Evolutionary conservation across 1,284 basidiomycete genomes (phyloP).

Genomic region (Moesziomyces globuligerus): DNA sequence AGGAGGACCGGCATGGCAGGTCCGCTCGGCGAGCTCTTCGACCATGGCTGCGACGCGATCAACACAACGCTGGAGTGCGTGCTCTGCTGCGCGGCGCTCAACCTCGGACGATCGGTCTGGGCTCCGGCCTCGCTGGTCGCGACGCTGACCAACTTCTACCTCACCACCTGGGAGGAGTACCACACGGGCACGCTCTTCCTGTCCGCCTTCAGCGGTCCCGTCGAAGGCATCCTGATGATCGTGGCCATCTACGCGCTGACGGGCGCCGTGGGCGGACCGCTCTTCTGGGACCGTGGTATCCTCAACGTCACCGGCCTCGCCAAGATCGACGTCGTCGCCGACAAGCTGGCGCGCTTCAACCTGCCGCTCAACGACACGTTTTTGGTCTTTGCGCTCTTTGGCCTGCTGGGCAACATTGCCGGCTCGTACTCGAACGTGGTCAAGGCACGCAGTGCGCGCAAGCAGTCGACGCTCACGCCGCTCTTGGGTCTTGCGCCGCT

Average conservation of each 20-base stretch:
- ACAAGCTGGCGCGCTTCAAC: constrained; percentile 71
- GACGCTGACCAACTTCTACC: constrained; percentile 91
- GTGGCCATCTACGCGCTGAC: constrained; percentile 81
- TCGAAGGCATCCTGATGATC: constrained; percentile 94
- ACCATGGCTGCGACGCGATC: constrained; percentile 86
- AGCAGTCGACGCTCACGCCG: constrained; percentile 71
- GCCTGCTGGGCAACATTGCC: constrained; percentile 82
- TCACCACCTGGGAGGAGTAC: constrained; percentile 96
- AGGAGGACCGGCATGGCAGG: constrained; percentile 93
- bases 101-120: constrained; percentile 94
- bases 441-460: constrained; percentile 30
- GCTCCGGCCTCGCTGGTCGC: constrained; percentile 86
- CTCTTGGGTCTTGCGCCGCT: constrained; percentile 84
- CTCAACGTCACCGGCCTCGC: constrained; percentile 75
- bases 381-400: constrained; percentile 82
- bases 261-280: constrained; percentile 69
- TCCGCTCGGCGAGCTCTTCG: constrained; percentile 94
- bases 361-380: constrained; percentile 85
- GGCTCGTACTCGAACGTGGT: constrained; percentile 69
- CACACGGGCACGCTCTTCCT: constrained; percentile 77
- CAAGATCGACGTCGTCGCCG: constrained; percentile 66
- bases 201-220: constrained; percentile 90
- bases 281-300: constrained; percentile 84
- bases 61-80: constrained; percentile 78
- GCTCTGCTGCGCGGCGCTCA: constrained; percentile 71